Conservation (phyloP, 352 stramenopile genomes). For the Phytophthora vignae region DNA sequence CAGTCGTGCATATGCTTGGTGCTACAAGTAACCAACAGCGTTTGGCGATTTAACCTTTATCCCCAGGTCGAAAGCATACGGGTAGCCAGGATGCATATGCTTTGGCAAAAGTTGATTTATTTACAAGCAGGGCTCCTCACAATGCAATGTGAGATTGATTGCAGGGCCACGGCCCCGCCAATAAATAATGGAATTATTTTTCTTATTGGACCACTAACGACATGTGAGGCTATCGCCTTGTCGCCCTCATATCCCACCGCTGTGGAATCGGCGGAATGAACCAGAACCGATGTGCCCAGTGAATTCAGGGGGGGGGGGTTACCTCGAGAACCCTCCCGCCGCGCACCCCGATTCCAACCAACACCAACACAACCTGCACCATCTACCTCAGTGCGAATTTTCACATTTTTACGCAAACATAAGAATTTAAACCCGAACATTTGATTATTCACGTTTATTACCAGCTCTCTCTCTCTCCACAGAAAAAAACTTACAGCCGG, state of each 20-base stretch:
- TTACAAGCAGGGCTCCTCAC: background rate
- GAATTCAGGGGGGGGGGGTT: conserved; percentile 9
- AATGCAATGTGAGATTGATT: conserved; percentile 5
- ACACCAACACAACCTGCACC: background rate
- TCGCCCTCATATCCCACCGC: conserved; percentile 10
- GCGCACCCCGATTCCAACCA: background rate
- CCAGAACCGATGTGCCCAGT: background rate
- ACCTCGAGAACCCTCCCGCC: background rate
- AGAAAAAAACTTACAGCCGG: background rate
- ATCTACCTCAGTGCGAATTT: background rate
- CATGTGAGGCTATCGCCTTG: background rate
- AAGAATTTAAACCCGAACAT: too few species aligned
- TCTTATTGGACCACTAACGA: background rate
- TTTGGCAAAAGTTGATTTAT: too few species aligned
- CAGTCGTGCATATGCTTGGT: too few species aligned
- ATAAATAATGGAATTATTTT: conserved; percentile 3
- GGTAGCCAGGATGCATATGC: too few species aligned
- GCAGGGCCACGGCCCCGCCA: background rate
- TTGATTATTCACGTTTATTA: too few species aligned
- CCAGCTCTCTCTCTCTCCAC: too few species aligned
- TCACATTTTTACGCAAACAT: too few species aligned
- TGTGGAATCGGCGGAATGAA: background rate
- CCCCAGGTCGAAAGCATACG: too few species aligned
- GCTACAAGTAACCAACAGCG: too few species aligned
- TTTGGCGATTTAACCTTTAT: too few species aligned